Evolutionary conservation across 371 early-diverging fungal species (phyloP).

Genomic region (Mortierella polycephala): DNA sequence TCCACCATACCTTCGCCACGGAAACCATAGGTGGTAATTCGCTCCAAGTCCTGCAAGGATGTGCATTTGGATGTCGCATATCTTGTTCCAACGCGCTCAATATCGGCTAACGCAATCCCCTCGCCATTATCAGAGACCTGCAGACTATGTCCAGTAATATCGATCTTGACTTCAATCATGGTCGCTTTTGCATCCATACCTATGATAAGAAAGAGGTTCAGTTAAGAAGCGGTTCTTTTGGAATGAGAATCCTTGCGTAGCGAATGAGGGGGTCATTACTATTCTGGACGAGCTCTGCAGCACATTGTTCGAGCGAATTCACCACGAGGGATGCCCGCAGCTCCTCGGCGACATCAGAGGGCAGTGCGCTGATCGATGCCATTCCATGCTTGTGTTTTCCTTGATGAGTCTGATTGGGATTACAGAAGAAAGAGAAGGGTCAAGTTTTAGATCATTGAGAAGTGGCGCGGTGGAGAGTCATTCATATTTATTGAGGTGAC

Average conservation of each 20-base stretch:
- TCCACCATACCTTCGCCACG: conserved; percentile 72
- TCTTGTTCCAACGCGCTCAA: conserved; percentile 62
- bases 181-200: conserved; percentile 72
- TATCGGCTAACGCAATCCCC: conserved; percentile 63
- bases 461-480: too few species aligned
- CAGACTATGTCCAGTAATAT: conserved; percentile 59
- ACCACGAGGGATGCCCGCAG: conserved; percentile 60
- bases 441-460: too few species aligned
- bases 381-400: conserved; percentile 31
- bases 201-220: conserved; percentile 18
- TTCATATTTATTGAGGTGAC: too few species aligned
- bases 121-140: conserved; percentile 73
- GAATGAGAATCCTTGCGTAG: neutral
- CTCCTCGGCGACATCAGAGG: conserved; percentile 37
- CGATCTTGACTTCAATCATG: conserved; percentile 59
- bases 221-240: neutral
- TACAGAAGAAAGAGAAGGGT: too few species aligned
- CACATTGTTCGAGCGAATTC: conserved; percentile 63
- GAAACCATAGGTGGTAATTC: conserved; percentile 70
- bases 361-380: conserved; percentile 40
- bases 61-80: conserved; percentile 71
- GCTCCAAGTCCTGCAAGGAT: conserved; percentile 56
- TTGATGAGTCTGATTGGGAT: too few species aligned
- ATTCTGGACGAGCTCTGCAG: conserved; percentile 71
- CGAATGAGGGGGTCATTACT: conserved; percentile 32